Percentiles rank a stretch among this genome's conserved stretches.
These are phyloP conservation scores for Phalaenopsis aphrodite DNA, from an alignment of 106 monocot species.

Conservation along the genomic window DNA sequence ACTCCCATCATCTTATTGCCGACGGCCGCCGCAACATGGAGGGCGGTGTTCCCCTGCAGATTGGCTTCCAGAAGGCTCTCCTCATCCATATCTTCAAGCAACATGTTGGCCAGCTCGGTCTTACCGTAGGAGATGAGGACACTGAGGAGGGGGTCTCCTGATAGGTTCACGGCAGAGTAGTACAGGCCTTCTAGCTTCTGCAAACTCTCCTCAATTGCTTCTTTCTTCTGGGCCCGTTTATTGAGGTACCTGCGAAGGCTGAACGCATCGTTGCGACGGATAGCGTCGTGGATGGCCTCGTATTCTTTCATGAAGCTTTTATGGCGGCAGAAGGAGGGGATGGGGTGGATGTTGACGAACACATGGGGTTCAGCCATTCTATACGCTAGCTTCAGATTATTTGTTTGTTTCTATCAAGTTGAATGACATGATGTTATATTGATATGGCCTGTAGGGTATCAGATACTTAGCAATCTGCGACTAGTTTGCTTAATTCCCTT, in stretches of 20 bases:
- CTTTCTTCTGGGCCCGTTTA: neutral
- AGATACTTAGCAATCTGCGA: too few species aligned
- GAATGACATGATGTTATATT: too few species aligned
- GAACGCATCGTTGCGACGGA: neutral
- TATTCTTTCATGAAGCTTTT: neutral
- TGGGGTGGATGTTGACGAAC: neutral
- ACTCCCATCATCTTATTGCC: constrained; percentile 1
- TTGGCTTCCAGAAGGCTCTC: neutral
- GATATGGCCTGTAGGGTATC: too few species aligned
- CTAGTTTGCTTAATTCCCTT: too few species aligned
- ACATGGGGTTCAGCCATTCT: too few species aligned
- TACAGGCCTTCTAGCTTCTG: neutral
- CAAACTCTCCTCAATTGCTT: neutral
- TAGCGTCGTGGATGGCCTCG: constrained; percentile 10
- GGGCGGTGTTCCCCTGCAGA: constrained; percentile 13
- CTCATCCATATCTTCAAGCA: neutral
- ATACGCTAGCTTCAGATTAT: too few species aligned
- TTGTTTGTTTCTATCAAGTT: too few species aligned
- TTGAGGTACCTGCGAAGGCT: neutral
- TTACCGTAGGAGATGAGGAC: constrained; percentile 20
- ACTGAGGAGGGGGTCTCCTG: constrained; percentile 16
- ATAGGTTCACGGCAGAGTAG: constrained; percentile 11
- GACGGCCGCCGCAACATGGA: constrained; percentile 20
- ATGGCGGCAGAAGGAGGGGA: neutral
- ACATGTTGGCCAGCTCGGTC: neutral